phyloP scores from a whole-genome alignment of 2,329 filamentous ascomycete genomes.

The Aspergillus sojae region DNA sequence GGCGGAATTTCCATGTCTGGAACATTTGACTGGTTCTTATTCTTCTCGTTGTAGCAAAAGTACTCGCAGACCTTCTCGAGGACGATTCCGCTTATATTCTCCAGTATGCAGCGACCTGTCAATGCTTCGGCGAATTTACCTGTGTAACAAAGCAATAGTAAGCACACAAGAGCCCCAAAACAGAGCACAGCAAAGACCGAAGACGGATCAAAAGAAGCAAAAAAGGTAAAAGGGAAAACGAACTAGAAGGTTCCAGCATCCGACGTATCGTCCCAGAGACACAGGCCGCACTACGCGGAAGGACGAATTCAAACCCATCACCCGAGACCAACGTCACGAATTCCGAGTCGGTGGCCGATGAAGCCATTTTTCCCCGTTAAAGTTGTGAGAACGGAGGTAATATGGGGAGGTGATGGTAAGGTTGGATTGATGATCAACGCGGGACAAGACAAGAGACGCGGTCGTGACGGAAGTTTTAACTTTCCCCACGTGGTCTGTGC shows the following conservation, averaged over 20 bases:
- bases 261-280: constrained; percentile 64
- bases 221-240: constrained; percentile 1
- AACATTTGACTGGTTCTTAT: constrained; percentile 62
- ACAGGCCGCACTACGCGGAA: constrained; percentile 62
- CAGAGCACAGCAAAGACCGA: not conserved
- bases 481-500: constrained; percentile 29
- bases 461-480: not conserved
- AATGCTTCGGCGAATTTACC: constrained; percentile 64
- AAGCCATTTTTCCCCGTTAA: constrained; percentile 15
- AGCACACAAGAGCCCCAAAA: not conserved
- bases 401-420: not conserved
- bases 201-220: not conserved
- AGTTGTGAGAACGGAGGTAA: not conserved
- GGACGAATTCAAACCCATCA: constrained; percentile 67
- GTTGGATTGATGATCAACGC: not conserved
- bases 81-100: constrained; percentile 64
- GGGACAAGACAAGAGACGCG: constrained; percentile 3
- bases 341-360: constrained; percentile 39
- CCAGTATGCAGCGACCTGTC: constrained; percentile 60
- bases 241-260: constrained; percentile 60
- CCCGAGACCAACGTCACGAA: constrained; percentile 67
- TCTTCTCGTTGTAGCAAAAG: constrained; percentile 68
- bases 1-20: constrained; percentile 68
- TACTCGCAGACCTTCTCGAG: constrained; percentile 73
- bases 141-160: constrained; percentile 30